Percentiles rank a stretch among this genome's conserved stretches.
phyloP scores from a whole-genome alignment of 495 filamentous ascomycete genomes.

The Aspergillus indologenus region DNA sequence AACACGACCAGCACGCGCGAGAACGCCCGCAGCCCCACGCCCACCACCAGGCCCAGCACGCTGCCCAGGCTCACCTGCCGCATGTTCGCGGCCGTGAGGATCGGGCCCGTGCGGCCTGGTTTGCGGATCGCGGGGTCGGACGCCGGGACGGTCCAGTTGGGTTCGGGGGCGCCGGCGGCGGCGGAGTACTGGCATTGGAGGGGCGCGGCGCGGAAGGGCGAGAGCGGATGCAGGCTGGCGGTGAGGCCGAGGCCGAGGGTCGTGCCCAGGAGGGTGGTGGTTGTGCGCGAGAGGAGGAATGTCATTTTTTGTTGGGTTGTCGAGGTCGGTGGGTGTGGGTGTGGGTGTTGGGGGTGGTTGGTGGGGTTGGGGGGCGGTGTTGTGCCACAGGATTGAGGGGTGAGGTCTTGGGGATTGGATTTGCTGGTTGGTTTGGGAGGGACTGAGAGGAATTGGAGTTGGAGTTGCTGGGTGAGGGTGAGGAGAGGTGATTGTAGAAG shows the following conservation, averaged over 20 bases:
- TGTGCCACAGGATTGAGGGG: too few relatives aligned
- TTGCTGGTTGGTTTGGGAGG: not conserved
- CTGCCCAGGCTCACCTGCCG: conserved; percentile 69
- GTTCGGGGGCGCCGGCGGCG: conserved; percentile 19
- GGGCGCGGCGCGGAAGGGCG: conserved; percentile 38
- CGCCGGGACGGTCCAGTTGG: conserved; percentile 28
- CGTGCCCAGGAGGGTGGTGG: conserved; percentile 32
- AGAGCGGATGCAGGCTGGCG: conserved; percentile 33
- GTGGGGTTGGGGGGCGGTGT: too few relatives aligned
- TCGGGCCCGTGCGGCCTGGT: conserved; percentile 27
- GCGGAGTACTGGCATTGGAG: conserved; percentile 41
- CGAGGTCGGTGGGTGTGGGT: too few relatives aligned
- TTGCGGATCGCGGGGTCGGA: conserved; percentile 26
- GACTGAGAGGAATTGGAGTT: not conserved
- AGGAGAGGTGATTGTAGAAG: not conserved
- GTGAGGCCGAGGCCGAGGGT: conserved; percentile 44
- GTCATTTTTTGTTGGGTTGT: conserved; percentile 22
- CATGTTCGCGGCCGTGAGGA: conserved; percentile 48
- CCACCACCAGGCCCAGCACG: conserved; percentile 64
- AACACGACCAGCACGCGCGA: conserved; percentile 70
- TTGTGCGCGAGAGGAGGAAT: conserved; percentile 30
- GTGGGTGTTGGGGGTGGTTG: conserved; percentile 2
- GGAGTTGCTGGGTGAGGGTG: not conserved
- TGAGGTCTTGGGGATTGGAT: too few relatives aligned
- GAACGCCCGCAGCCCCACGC: conserved; percentile 70